Conservation (phyloP, 75 land plant genomes). For the Isoetes taiwanensis region DNA sequence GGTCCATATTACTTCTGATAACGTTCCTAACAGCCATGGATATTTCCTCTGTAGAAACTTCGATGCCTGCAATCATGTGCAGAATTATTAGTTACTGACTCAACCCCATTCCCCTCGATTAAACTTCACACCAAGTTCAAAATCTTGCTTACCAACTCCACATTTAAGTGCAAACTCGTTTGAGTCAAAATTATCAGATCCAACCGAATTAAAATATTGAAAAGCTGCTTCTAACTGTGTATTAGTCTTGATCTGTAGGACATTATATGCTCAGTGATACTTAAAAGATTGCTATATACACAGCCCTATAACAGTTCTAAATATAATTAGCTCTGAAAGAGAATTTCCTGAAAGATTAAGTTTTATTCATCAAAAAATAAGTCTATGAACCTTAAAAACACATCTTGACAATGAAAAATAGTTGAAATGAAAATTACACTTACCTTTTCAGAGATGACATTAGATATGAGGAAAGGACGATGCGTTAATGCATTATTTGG, state of each 20-base stretch:
- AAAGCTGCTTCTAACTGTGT: conserved; percentile 90
- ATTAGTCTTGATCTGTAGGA: conserved; percentile 71
- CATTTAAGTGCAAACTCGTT: conserved; percentile 76
- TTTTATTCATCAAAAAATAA: too few relatives aligned
- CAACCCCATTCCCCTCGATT: too few relatives aligned
- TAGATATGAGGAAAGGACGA: conserved; percentile 47
- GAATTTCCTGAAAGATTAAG: too few relatives aligned
- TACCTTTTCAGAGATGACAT: conserved; percentile 69
- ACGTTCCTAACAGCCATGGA: conserved; percentile 37
- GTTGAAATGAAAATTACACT: neutral
- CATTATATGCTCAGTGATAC: too few relatives aligned
- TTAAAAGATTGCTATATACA: too few relatives aligned
- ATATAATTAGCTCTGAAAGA: too few relatives aligned
- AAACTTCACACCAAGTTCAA: too few relatives aligned
- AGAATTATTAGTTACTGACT: too few relatives aligned
- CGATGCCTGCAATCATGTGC: conserved; percentile 74
- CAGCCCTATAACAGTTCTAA: too few relatives aligned
- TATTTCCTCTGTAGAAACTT: conserved; percentile 67
- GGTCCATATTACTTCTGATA: conserved; percentile 38
- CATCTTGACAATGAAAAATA: too few relatives aligned
- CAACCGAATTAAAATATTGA: conserved; percentile 34
- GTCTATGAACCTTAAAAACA: too few relatives aligned
- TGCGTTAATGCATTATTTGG: conserved; percentile 83
- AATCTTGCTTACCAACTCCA: conserved; percentile 85
- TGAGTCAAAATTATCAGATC: conserved; percentile 36